Conservation (phyloP, 2,329 filamentous ascomycete genomes). For the Myriangium duriaei region DNA sequence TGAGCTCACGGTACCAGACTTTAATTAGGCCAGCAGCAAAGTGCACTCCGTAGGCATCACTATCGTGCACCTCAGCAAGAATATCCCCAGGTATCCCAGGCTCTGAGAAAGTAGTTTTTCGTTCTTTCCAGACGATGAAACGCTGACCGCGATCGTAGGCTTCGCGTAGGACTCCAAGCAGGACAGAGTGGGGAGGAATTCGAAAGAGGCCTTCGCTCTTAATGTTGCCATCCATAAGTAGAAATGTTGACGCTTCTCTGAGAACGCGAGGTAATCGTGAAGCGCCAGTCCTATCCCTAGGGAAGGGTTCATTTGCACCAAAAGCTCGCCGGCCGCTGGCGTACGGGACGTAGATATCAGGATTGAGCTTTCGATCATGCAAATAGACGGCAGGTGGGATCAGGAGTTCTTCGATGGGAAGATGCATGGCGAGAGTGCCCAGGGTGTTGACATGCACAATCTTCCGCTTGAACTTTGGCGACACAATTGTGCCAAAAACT, state of each 20-base stretch:
- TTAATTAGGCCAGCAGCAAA: conserved; percentile 43
- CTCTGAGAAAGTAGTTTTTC: conserved; percentile 22
- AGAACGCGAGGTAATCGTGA: conserved; percentile 40
- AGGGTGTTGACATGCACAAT: conserved; percentile 43
- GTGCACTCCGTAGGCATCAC: conserved; percentile 41
- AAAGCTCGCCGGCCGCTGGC: conserved; percentile 36
- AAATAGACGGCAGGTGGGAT: conserved; percentile 43
- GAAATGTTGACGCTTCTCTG: conserved; percentile 40
- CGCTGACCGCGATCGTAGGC: conserved; percentile 44
- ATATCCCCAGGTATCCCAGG: conserved; percentile 25
- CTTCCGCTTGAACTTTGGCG: conserved; percentile 45
- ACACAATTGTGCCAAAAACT: conserved; percentile 44
- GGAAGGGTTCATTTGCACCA: conserved; percentile 35
- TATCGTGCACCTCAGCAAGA: conserved; percentile 34
- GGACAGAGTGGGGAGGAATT: conserved; percentile 37
- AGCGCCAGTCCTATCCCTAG: conserved; percentile 30
- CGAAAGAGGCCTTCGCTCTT: conserved; percentile 41
- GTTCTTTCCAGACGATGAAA: conserved; percentile 41
- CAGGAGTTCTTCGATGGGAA: conserved; percentile 40
- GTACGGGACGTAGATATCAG: conserved; percentile 36
- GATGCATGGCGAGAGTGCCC: conserved; percentile 36
- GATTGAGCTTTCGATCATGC: conserved; percentile 38
- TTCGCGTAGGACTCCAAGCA: conserved; percentile 39
- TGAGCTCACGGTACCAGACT: conserved; percentile 42
- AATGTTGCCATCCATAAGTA: conserved; percentile 37